Evolutionary conservation across 2,329 filamentous ascomycete genomes (phyloP).

Genomic region (Claviceps cyperi): DNA sequence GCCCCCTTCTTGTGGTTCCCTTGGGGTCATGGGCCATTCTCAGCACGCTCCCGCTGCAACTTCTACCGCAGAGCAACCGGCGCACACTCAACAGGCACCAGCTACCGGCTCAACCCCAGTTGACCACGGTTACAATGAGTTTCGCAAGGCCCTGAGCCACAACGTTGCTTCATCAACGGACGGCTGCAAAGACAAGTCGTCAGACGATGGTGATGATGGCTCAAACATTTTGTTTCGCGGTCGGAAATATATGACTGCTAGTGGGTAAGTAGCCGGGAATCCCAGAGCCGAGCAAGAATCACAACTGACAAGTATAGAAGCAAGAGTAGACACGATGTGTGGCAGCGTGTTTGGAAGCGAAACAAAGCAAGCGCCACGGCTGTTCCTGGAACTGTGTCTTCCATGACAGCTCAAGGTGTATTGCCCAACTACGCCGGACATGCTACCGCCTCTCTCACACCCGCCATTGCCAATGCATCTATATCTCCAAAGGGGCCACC

Average conservation of each 20-base stretch:
- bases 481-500: conserved; percentile 17
- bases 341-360: conserved; percentile 37
- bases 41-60: conserved; percentile 15
- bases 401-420: conserved; percentile 38
- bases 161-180: conserved; percentile 2
- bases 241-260: conserved; percentile 15
- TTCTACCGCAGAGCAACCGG: conserved; percentile 10
- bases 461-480: conserved; percentile 26
- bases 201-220: conserved; percentile 20
- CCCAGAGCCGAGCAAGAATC: not conserved
- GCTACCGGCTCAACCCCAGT: conserved; percentile 12
- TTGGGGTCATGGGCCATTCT: conserved; percentile 19
- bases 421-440: conserved; percentile 38
- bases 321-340: conserved; percentile 29
- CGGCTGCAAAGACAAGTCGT: conserved; percentile 12
- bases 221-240: conserved; percentile 24
- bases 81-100: conserved; percentile 11
- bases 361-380: conserved; percentile 32
- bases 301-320: conserved; percentile 9
- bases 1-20: conserved; percentile 10
- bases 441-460: conserved; percentile 35
- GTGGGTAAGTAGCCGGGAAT: conserved; percentile 15
- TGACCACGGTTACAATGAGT: conserved; percentile 14
- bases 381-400: conserved; percentile 34
- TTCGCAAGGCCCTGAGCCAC: conserved; percentile 12